Evolutionary conservation across 345 rosid genomes (phyloP).

Genomic region (Brassica nigra): DNA sequence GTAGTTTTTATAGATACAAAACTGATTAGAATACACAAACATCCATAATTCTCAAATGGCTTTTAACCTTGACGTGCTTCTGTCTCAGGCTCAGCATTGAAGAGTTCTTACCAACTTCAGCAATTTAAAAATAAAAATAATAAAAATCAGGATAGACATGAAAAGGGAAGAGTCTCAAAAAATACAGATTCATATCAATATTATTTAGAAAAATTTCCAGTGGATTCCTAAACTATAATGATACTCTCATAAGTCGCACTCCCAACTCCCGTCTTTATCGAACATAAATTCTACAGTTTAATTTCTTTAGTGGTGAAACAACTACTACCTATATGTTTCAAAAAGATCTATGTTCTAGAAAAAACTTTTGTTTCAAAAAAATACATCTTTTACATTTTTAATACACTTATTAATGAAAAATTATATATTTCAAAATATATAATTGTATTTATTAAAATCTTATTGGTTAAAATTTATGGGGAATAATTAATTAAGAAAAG

Average conservation of each 20-base stretch:
- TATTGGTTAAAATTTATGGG: too few species aligned
- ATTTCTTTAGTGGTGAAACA: neutral
- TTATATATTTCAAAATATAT: too few species aligned
- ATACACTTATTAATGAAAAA: too few species aligned
- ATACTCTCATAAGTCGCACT: neutral
- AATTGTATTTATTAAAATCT: too few species aligned
- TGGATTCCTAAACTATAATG: neutral
- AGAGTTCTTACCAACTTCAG: neutral
- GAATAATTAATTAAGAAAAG: too few species aligned
- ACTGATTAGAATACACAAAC: neutral
- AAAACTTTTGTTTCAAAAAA: too few species aligned
- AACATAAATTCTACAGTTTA: constrained; percentile 13
- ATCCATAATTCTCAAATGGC: neutral
- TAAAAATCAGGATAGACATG: neutral
- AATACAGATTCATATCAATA: neutral
- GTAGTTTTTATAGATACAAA: neutral
- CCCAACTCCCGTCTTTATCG: neutral
- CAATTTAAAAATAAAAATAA: too few species aligned
- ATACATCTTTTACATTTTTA: too few species aligned
- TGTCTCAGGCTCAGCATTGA: neutral
- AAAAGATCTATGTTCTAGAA: too few species aligned
- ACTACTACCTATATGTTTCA: neutral
- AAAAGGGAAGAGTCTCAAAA: neutral
- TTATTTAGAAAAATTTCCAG: neutral
- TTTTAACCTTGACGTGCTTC: neutral